Evolutionary conservation across 2,329 filamentous ascomycete species (phyloP).

Genomic region (Seiridium unicorne): DNA sequence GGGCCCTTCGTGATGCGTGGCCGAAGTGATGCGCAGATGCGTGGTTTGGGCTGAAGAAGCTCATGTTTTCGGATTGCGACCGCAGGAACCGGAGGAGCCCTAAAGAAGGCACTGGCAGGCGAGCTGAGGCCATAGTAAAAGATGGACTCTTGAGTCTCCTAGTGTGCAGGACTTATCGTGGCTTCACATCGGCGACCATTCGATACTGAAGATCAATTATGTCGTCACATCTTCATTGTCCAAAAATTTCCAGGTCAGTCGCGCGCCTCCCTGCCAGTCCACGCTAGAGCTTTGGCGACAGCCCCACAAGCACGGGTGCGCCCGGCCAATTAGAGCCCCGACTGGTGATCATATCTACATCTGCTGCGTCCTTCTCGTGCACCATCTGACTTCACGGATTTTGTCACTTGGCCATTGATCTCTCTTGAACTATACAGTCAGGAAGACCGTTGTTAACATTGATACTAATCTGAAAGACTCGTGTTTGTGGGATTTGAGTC

Average conservation of each 20-base stretch:
- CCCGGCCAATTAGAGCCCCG: background rate
- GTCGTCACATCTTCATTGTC: constrained; percentile 5
- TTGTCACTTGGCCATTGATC: too few species aligned
- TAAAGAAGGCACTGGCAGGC: constrained; percentile 48
- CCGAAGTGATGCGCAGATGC: background rate
- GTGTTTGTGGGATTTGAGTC: too few species aligned
- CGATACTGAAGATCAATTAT: background rate
- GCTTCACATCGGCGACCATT: constrained; percentile 6
- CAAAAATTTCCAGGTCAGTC: background rate
- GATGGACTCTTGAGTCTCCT: background rate
- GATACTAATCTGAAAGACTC: too few species aligned
- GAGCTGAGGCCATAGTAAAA: constrained; percentile 43
- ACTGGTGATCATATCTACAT: background rate
- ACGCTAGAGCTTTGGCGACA: background rate
- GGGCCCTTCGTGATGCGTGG: constrained; percentile 13
- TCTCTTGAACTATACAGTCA: too few species aligned
- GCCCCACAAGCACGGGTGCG: background rate
- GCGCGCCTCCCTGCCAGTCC: background rate
- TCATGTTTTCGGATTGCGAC: constrained; percentile 62
- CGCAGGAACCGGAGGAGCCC: constrained; percentile 71
- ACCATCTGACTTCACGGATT: too few species aligned
- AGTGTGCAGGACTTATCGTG: background rate
- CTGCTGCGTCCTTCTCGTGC: background rate
- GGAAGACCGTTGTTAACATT: background rate
- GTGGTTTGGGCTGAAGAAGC: constrained; percentile 46